Conservation (phyloP, 352 stramenopile genomes). For the Phytophthora megakarya region DNA sequence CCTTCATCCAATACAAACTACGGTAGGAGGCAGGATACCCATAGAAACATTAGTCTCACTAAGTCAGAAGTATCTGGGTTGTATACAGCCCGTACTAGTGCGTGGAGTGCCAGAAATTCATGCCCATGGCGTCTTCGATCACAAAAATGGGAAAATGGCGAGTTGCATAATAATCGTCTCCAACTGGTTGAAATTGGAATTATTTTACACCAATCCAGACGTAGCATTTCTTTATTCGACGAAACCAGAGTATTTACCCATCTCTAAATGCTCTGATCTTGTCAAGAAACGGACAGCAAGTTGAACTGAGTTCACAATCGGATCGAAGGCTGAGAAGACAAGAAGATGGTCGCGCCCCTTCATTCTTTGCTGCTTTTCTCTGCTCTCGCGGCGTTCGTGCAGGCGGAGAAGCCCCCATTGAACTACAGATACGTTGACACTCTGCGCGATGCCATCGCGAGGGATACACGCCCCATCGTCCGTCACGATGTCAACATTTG, state of each 20-base stretch:
- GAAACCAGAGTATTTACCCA: conserved; percentile 8
- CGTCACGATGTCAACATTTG: conserved; percentile 26
- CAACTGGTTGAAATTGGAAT: conserved; percentile 16
- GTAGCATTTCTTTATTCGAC: not conserved
- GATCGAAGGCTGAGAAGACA: conserved; percentile 5
- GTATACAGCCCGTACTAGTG: conserved; percentile 68
- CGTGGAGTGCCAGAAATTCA: conserved; percentile 92
- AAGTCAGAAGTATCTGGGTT: not conserved
- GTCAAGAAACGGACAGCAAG: conserved; percentile 24
- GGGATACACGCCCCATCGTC: conserved; percentile 20
- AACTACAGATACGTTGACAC: conserved; percentile 30
- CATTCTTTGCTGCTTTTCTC: conserved; percentile 19
- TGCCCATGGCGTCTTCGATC: conserved; percentile 53
- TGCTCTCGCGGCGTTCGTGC: conserved; percentile 4
- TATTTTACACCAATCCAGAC: conserved; percentile 14
- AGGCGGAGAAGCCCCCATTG: conserved; percentile 23
- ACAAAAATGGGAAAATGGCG: not conserved
- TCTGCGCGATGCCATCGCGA: conserved; percentile 16
- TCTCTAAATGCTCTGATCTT: conserved; percentile 3
- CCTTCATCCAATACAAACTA: conserved; percentile 91
- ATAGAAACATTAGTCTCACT: not conserved
- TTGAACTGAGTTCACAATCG: conserved; percentile 28
- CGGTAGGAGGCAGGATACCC: not conserved
- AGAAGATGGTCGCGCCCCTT: conserved; percentile 24
- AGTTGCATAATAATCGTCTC: not conserved